Base-by-base conservation (phyloP, 129 eudicot genomes). In the Escallonia herrerae region DNA sequence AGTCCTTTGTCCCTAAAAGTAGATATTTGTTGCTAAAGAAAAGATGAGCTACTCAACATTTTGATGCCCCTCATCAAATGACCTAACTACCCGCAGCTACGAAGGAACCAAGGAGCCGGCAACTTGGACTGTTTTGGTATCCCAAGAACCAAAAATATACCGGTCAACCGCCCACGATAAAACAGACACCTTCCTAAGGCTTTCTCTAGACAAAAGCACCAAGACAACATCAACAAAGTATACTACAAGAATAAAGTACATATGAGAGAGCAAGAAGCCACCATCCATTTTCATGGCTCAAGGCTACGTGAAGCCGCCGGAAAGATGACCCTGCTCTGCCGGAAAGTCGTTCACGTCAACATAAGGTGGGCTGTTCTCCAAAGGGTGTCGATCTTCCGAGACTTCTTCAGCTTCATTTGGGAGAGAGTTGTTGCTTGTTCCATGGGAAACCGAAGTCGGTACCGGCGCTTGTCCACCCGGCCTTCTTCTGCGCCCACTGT, bases 291-390 rank as follows among this genome's bases (percentile, higher is more conserved):
- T 54, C 82, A 81, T 79, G 83, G 77, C 73, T 51, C 82, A 64
- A 78, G 68, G 65, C 55, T 80, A 63, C 76, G 63, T 66, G 78
- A 82, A 54, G 80, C 77, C 79, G 63, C 89, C 80, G 83, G 85
- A 71, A 85, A 89, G 72, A 83, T 85, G 87, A 83, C 82, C 6
- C 79, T 77, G 7, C 75, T 83, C 37, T 78, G 76, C 84, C 85
- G 95, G 80, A 81, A 69, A 77, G 74, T 82, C 51, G 76, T 79
- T 79, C 87, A 69, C 55, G 55, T 76, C 44, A 73, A 80, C 48
- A 37, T 84, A 46, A 72, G 78, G 45, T 84, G 95, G 97, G 72
- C 67, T 65, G 1, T 79, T 2, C 58, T 83, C 5, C 77, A 74
- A 7, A 84, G 78, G 47, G 76, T 79, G 7, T 51, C 86, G 0